Base-by-base conservation (phyloP, 768 basidiomycete species). In the Astraeus odoratus region DNA sequence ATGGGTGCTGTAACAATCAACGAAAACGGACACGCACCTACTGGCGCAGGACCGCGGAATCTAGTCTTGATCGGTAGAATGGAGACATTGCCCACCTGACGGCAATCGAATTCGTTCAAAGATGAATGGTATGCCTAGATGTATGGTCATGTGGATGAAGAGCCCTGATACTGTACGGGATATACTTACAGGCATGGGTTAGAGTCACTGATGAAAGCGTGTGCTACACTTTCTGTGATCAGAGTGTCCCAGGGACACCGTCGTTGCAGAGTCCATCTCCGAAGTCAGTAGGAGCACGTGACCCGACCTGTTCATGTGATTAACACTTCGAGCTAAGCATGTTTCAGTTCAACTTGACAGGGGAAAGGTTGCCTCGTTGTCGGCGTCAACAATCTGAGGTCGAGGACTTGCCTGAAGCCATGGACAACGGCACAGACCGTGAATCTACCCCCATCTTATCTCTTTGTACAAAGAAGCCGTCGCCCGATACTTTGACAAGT, bases 91-190 rank as follows among this genome's bases (percentile, higher is more conserved):
- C 96, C 96, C 42, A 93, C 83, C 59, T 83, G 82, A 47, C 86
- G 76, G 18, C 79, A 74, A 61, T 95, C 75, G 34, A 81, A 78
- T 50, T 92, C 90, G 67, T 96, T 96, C 64, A 93, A 80, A 4
- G 88, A 71, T 3, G 96, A 97, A 66, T 99, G 95, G 62, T 99
- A 99, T 18, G 95, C 95, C 96, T 98, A 47, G 5, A 52, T 3
- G 19, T 39, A 13, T 23, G 15, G 41, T 39, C 36, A 19, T 23
- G 24, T 25, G 12, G 10, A 26, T 10, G 19, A 23, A 31, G 18
- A 6, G 8, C 49, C 16, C 51, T 52, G 30, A 18, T 42, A 31
- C 25, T 18, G 38, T 29, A 38, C 26, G 10, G 34, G 31, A n/a
- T 34, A 29, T 16, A 71, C 78, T 66, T 57, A 79, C 78, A 31